Conservation (phyloP, 768 basidiomycete genomes). For the Tulasnella sp. region DNA sequence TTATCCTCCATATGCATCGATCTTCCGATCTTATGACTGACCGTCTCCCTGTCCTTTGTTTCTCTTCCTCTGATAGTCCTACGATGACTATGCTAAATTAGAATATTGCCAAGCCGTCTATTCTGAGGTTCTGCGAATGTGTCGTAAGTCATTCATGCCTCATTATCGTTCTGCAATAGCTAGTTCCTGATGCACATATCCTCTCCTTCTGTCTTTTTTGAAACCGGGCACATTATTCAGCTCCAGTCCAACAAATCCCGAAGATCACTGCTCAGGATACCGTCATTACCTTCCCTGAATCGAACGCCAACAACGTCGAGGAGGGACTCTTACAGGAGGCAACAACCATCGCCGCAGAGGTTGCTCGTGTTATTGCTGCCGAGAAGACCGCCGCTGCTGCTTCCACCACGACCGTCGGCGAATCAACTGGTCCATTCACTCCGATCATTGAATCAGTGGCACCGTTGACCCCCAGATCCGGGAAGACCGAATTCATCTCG, state of each 20-base stretch:
- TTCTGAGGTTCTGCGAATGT: conserved; percentile 4
- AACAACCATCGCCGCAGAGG: neutral
- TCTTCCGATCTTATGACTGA: too few species aligned
- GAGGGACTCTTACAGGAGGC: neutral
- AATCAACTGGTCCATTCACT: too few species aligned
- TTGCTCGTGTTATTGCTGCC: too few species aligned
- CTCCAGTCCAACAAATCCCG: conserved; percentile 14
- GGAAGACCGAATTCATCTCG: too few species aligned
- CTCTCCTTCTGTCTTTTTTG: neutral
- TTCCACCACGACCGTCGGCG: too few species aligned
- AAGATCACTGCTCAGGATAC: conserved; percentile 10
- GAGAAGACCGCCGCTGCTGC: too few species aligned
- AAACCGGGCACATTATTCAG: neutral
- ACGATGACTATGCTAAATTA: neutral
- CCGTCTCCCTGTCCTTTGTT: too few species aligned
- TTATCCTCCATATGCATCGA: too few species aligned
- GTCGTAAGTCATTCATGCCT: neutral
- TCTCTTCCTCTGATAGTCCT: neutral
- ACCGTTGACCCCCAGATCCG: too few species aligned
- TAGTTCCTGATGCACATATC: neutral
- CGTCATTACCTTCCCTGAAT: conserved; percentile 6
- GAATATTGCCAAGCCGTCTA: conserved; percentile 2
- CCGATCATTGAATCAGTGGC: too few species aligned
- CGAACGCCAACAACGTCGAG: conserved; percentile 11
- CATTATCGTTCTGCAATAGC: neutral